A percentile compares a stretch with the other conserved stretches of the same genome.
These are phyloP conservation scores for Sabuloglossum arenarium DNA, from an alignment of 495 filamentous ascomycete genomes.

Conservation along the genomic window DNA sequence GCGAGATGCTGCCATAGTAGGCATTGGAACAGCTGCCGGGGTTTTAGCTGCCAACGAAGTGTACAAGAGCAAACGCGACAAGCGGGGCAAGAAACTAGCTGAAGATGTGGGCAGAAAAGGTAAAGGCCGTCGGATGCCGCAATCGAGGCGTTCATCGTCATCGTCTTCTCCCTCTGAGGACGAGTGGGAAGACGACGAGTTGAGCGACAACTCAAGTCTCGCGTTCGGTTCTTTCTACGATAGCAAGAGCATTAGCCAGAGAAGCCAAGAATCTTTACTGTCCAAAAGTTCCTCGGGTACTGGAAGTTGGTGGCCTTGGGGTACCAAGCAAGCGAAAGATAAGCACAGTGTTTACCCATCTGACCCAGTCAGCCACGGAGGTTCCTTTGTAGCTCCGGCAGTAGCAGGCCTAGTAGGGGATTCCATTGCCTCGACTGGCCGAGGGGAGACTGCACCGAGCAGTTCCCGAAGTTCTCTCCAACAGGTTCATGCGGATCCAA, in stretches of 20 bases:
- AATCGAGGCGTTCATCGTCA: slow-evolving; percentile 9
- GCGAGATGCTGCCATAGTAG: slow-evolving; percentile 32
- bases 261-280: slow-evolving; percentile 27
- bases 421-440: background rate
- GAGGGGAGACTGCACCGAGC: background rate
- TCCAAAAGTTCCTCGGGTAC: slow-evolving; percentile 29
- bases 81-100: slow-evolving; percentile 13
- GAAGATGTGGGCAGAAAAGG: slow-evolving; percentile 23
- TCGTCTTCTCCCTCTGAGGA: slow-evolving; percentile 24
- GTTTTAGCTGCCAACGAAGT: slow-evolving; percentile 28
- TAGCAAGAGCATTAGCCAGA: slow-evolving; percentile 11
- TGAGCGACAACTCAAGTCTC: slow-evolving; percentile 30
- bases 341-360: background rate
- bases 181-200: slow-evolving; percentile 38
- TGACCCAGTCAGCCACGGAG: background rate
- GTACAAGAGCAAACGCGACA: slow-evolving; percentile 12
- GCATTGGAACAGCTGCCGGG: slow-evolving; percentile 34
- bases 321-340: slow-evolving; percentile 22
- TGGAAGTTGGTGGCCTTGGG: slow-evolving; percentile 39
- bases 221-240: slow-evolving; percentile 28
- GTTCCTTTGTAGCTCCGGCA: slow-evolving; percentile 6
- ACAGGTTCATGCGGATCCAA: slow-evolving; percentile 1
- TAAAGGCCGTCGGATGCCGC: slow-evolving; percentile 3
- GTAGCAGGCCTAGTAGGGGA: slow-evolving; percentile 3
- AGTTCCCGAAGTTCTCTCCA: slow-evolving; percentile 3